These are phyloP conservation scores for Lodderomyces oxycetoniae DNA, from an alignment of 1,139 yeast genomes.

Conservation along the genomic window DNA sequence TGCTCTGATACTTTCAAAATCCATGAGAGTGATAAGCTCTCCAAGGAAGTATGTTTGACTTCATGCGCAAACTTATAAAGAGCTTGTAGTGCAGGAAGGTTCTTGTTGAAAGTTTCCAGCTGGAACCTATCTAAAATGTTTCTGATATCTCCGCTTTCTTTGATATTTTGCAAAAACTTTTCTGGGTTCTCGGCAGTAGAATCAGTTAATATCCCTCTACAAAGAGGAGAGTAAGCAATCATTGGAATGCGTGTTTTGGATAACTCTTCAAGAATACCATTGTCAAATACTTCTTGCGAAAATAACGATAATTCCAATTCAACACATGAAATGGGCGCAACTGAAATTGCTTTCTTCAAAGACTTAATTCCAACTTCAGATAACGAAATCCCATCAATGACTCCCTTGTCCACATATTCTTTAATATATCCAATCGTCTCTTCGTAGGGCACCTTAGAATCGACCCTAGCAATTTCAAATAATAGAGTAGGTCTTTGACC, in stretches of 20 bases:
- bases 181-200: conserved; percentile 35
- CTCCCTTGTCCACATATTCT: conserved; percentile 51
- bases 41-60: conserved; percentile 43
- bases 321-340: conserved; percentile 55
- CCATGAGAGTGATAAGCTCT: conserved; percentile 76
- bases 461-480: conserved; percentile 69
- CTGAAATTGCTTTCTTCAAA: conserved; percentile 48
- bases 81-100: conserved; percentile 41
- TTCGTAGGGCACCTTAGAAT: conserved; percentile 43
- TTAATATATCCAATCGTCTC: conserved; percentile 48
- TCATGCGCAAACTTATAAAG: conserved; percentile 47
- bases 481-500: conserved; percentile 41
- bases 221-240: conserved; percentile 76
- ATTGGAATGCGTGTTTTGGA: conserved; percentile 50
- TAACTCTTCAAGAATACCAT: conserved; percentile 59
- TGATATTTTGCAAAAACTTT: conserved; percentile 32
- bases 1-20: conserved; percentile 36
- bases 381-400: conserved; percentile 61
- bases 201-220: conserved; percentile 77
- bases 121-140: conserved; percentile 52
- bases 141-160: conserved; percentile 56
- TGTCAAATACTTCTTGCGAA: conserved; percentile 51
- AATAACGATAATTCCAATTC: conserved; percentile 75
- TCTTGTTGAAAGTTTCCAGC: conserved; percentile 51
- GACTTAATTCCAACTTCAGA: conserved; percentile 66